These are phyloP conservation scores for Rubroboletus satanas DNA, from an alignment of 768 basidiomycete species.

Conservation along the genomic window DNA sequence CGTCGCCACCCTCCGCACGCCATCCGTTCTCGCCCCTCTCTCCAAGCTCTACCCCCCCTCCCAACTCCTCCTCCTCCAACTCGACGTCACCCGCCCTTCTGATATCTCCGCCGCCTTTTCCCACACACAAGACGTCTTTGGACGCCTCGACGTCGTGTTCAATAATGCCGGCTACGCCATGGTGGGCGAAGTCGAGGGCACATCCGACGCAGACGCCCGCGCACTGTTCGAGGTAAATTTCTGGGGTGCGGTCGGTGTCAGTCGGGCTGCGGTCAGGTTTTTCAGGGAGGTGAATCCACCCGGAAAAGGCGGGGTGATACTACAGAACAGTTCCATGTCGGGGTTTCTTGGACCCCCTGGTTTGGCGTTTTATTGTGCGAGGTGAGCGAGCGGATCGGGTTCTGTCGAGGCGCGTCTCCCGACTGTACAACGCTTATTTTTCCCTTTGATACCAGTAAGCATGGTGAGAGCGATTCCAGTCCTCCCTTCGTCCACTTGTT, in stretches of 20 bases:
- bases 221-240: constrained; percentile 34
- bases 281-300: constrained; percentile 34
- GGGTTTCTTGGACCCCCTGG: constrained; percentile 3
- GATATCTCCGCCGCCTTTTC: constrained; percentile 36
- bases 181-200: constrained; percentile 34
- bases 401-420: background rate
- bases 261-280: constrained; percentile 22
- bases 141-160: constrained; percentile 41
- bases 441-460: constrained; percentile 1
- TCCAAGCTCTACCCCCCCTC: constrained; percentile 21
- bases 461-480: constrained; percentile 1
- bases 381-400: background rate
- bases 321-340: constrained; percentile 12
- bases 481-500: background rate
- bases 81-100: constrained; percentile 35
- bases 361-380: constrained; percentile 10
- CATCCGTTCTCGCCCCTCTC: constrained; percentile 28
- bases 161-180: constrained; percentile 37
- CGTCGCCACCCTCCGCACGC: constrained; percentile 41
- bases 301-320: constrained; percentile 8
- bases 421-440: background rate
- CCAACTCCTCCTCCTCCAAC: constrained; percentile 33
- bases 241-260: constrained; percentile 16
- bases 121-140: constrained; percentile 31
- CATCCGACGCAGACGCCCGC: constrained; percentile 28